Evolutionary conservation across 257 asterid species (phyloP), one percentile per base, ranked within the genome.

Genomic region (Fraxinus pennsylvanica): DNA sequence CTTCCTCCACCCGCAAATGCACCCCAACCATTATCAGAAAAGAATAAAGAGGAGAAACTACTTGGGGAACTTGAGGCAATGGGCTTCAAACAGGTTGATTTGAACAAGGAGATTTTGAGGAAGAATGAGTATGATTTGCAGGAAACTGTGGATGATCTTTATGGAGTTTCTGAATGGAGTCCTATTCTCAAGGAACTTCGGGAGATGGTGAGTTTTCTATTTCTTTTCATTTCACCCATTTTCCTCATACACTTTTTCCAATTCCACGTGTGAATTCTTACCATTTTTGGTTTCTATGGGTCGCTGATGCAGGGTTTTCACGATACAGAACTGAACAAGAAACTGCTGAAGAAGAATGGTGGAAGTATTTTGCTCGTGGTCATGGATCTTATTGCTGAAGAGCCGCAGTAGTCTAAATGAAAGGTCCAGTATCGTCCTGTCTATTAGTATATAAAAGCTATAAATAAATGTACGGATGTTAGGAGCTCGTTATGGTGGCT

Each of bases 101-200:
- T 93, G 79, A 96, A 96, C 91, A 93, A 86, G 91, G 91, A 90
- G 86, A 82, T 92, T 6, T 76, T 92, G 86, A 89, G 92, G 89
- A 74, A 81, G 88, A 90, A 91, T 32, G 86, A 85, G 77, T 96
- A 96, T 38, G 89, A 91, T 72, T 59, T 96, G 75, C 95, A 84
- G 86, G 85, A 84, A 73, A 79, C 99, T 0, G 89, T 93, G 50
- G 91, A 92, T 76, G 94, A 85, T 74, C 97, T 96, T 9, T 93
- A 94, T 74, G 97, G 91, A 13, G 88, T 81, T 79, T 74, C 88
- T 9, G 96, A 87, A 78, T 92, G 97, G 98, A 94, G 91, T 74
- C 93, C 95, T 33, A 82, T 91, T 52, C 96, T 90, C 6, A 92
- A 87, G 52, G 98, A 95, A 89, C 91, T 93, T 50, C 75, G 77